A percentile compares a stretch with the other conserved stretches of the same genome.
Conservation (phyloP, 306 rosid genomes). For the Betula pendula region DNA sequence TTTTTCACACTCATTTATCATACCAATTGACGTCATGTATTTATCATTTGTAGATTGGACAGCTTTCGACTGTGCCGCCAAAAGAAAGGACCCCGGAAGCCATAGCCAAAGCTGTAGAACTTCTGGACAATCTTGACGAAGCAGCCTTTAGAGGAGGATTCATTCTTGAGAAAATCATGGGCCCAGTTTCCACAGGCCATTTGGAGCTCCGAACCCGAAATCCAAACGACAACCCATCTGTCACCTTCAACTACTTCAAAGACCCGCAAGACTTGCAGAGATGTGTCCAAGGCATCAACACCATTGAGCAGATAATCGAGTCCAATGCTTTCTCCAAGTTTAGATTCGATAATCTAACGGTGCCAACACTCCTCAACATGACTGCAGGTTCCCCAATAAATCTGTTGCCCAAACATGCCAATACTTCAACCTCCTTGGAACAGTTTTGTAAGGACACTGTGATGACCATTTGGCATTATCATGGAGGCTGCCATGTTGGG, state of each 20-base stretch:
- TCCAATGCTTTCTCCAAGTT: conserved; percentile 55
- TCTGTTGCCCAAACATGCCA: conserved; percentile 56
- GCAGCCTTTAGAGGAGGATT: conserved; percentile 64
- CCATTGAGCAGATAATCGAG: conserved; percentile 47
- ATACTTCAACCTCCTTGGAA: conserved; percentile 46
- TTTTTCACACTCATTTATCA: too few species aligned
- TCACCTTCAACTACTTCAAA: conserved; percentile 72
- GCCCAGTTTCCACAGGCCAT: conserved; percentile 64
- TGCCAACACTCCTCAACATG: conserved; percentile 42
- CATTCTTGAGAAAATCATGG: conserved; percentile 64
- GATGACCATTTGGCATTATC: conserved; percentile 88
- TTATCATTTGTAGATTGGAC: conserved; percentile 41
- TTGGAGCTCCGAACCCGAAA: conserved; percentile 55
- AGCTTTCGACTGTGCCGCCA: conserved; percentile 48
- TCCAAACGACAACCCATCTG: conserved; percentile 67
- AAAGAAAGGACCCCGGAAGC: conserved; percentile 65
- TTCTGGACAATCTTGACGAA: conserved; percentile 38
- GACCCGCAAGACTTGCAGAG: conserved; percentile 57
- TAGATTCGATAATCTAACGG: conserved; percentile 29
- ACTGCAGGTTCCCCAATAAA: conserved; percentile 56
- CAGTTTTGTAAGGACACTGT: conserved; percentile 73
- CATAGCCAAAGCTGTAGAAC: conserved; percentile 41
- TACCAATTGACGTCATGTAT: too few species aligned
- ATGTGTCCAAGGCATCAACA: conserved; percentile 57
- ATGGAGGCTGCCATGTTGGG: conserved; percentile 78